These are phyloP conservation scores for Pneumocystis sp. DNA, from an alignment of 1,139 yeast genomes.

Conservation along the genomic window DNA sequence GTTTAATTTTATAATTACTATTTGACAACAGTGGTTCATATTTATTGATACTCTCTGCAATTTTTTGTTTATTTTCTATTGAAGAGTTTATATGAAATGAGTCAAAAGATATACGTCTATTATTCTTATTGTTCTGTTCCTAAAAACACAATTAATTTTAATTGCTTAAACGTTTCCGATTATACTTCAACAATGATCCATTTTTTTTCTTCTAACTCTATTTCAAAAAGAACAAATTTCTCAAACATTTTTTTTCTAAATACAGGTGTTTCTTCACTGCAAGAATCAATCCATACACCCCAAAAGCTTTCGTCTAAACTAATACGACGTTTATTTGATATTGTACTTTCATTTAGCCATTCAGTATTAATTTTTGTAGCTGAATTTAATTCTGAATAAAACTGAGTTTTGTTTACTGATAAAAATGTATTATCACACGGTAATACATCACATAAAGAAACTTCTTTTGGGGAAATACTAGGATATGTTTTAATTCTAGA, in stretches of 20 bases:
- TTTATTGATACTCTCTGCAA: neutral
- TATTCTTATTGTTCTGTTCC: neutral
- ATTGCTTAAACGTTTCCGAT: neutral
- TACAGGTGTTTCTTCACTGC: neutral
- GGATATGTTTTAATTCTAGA: neutral
- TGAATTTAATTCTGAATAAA: neutral
- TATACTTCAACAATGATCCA: slow-evolving; percentile 1
- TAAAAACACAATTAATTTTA: neutral
- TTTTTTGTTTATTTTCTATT: neutral
- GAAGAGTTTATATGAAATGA: neutral
- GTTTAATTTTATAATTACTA: neutral
- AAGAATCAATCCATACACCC: slow-evolving; percentile 1
- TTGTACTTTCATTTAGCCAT: neutral
- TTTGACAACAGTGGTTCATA: neutral
- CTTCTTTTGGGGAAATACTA: neutral
- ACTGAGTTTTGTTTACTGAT: neutral
- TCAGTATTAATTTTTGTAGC: neutral
- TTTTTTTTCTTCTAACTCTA: neutral
- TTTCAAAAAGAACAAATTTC: neutral
- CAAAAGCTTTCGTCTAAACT: slow-evolving; percentile 1
- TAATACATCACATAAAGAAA: neutral
- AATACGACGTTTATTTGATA: neutral
- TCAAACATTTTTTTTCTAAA: neutral
- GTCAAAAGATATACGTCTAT: neutral
- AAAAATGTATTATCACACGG: neutral